A percentile compares a stretch with the other conserved stretches of the same genome.
These are phyloP conservation scores for Phaffia tasmanica DNA, from an alignment of 768 basidiomycete species.

Conservation along the genomic window DNA sequence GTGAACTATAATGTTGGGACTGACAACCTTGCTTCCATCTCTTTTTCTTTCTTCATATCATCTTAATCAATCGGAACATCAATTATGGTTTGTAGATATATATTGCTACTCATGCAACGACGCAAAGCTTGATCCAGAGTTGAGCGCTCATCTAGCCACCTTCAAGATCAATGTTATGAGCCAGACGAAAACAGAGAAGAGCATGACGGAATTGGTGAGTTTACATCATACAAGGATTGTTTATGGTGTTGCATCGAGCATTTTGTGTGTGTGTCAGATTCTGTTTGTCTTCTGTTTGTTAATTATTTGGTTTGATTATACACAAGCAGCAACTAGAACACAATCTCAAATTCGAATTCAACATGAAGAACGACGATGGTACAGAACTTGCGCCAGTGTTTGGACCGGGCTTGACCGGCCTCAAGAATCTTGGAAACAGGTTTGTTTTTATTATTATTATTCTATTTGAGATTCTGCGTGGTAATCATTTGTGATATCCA, in stretches of 20 bases:
- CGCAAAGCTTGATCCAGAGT: conserved; percentile 60
- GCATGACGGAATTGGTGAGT: conserved; percentile 82
- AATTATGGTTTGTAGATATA: conserved; percentile 50
- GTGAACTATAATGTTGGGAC: too few relatives aligned
- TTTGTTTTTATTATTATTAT: conserved; percentile 30
- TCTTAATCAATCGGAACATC: neutral
- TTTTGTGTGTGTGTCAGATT: neutral
- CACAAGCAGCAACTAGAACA: conserved; percentile 76
- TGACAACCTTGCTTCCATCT: too few relatives aligned
- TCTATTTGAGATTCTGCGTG: neutral
- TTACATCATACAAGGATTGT: neutral
- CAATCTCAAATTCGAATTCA: conserved; percentile 89
- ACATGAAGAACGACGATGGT: conserved; percentile 73
- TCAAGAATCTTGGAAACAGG: conserved; percentile 89
- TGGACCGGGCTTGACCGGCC: conserved; percentile 77
- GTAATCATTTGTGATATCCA: too few relatives aligned
- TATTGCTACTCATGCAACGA: conserved; percentile 91
- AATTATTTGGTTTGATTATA: neutral
- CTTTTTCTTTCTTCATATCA: neutral
- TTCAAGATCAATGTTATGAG: conserved; percentile 80
- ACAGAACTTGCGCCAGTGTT: conserved; percentile 77
- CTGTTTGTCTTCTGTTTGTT: conserved; percentile 7
- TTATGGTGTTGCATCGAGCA: neutral
- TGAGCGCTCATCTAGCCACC: conserved; percentile 58
- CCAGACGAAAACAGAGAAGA: conserved; percentile 86